Percentiles rank a stretch among this genome's conserved stretches.
phyloP scores from a whole-genome alignment of 345 rosid genomes.

The Populus tremula region DNA sequence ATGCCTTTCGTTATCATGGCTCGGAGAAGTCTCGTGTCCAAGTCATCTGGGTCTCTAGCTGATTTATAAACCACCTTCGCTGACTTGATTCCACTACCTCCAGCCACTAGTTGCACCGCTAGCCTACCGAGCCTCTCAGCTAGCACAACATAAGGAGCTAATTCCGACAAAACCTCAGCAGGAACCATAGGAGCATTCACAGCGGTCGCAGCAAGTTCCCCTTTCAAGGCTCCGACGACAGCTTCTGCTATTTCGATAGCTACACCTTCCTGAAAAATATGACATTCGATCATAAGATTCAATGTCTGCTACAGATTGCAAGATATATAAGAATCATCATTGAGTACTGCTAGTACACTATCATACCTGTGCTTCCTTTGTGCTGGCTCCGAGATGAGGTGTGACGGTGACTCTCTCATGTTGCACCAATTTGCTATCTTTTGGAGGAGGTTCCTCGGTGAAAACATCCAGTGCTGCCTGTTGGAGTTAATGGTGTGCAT shows the following conservation, averaged over 20 bases:
- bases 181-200: constrained; percentile 88
- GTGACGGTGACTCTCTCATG: constrained; percentile 73
- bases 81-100: constrained; percentile 64
- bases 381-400: constrained; percentile 93
- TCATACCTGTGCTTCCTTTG: constrained; percentile 81
- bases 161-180: constrained; percentile 54
- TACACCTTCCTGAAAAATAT: constrained; percentile 60
- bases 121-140: constrained; percentile 78
- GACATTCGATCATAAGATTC: not conserved
- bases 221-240: constrained; percentile 69
- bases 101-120: constrained; percentile 71
- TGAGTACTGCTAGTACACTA: not conserved
- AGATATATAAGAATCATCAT: not conserved
- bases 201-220: constrained; percentile 79
- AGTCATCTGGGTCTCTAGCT: constrained; percentile 61
- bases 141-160: constrained; percentile 62
- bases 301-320: not conserved
- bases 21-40: constrained; percentile 81
- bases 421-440: constrained; percentile 57
- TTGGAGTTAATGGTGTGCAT: not conserved
- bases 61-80: constrained; percentile 59
- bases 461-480: constrained; percentile 91
- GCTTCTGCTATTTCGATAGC: constrained; percentile 92
- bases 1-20: constrained; percentile 87
- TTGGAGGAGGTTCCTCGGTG: constrained; percentile 59